Evolutionary conservation across 2,329 filamentous ascomycete genomes (phyloP), one percentile per base, ranked within the genome.

Genomic region (Fusarium nodosum): DNA sequence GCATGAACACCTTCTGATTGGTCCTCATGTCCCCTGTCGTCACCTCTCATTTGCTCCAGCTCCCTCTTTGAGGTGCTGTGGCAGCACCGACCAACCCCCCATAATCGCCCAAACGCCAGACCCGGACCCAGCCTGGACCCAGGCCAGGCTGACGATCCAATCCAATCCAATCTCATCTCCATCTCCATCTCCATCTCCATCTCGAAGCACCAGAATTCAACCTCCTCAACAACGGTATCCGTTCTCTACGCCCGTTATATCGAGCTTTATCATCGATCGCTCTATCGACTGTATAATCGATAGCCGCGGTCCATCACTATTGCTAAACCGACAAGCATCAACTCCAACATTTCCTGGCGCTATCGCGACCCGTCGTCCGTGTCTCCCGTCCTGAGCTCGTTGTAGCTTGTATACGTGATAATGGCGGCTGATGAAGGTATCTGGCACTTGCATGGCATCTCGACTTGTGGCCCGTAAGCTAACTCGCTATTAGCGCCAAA

Each of bases 401-500:
- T 63, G 50, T 68, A 73, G 73, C 73, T 75, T 72, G 64, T 57
- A 72, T 74, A 74, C 73, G 73, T 69, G 73, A 75, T 66, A 72
- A 75, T 75, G 73, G 70, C 72, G 61, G 68, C 71, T 60, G 73
- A 74, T 63, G 73, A 75, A 60, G 67, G 73, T 75, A 74, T 28
- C 55, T 58, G 42, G 45, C 33, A 30, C 48, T 36, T 56, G 11
- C 52, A 34, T 41, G 38, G 38, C 54, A 28, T 36, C 20, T 39
- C 16, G 36, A 50, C 55, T 38, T 22, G 39, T 28, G 45, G n/a
- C 34, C 36, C 54, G 26, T 41, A 56, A 50, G 54, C 72, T 75
- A 46, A 75, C 59, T 44, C 15, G 51, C 38, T 69, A 88, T 86
- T 82, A 73, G 83, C 83, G 71, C 88, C 90, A 69, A 91, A 91